Percentiles rank a stretch among this genome's conserved stretches.
phyloP scores from a whole-genome alignment of 805 yeast species.

The Schwanniomyces pseudopolymorphus region DNA sequence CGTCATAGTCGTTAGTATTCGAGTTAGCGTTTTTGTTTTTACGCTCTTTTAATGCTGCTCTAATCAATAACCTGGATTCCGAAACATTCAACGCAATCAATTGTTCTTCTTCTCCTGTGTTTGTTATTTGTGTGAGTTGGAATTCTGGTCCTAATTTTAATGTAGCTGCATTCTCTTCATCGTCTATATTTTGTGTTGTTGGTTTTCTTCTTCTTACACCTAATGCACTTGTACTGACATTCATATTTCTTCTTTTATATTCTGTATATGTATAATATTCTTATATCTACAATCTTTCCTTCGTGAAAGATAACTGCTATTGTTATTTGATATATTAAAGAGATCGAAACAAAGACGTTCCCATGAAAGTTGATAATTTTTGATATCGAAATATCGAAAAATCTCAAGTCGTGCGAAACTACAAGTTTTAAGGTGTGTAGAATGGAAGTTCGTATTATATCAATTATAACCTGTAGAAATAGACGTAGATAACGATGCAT shows the following conservation, averaged over 20 bases:
- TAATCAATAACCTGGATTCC: slow-evolving; percentile 85
- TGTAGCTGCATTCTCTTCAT: slow-evolving; percentile 89
- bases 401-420: not conserved
- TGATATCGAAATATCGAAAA: not conserved
- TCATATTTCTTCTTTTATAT: slow-evolving; percentile 47
- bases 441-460: not conserved
- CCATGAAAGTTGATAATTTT: not conserved
- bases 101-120: slow-evolving; percentile 74
- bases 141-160: slow-evolving; percentile 93
- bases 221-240: slow-evolving; percentile 83
- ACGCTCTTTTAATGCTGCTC: slow-evolving; percentile 80
- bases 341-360: not conserved
- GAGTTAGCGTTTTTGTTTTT: slow-evolving; percentile 33
- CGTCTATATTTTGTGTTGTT: slow-evolving; percentile 60
- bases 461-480: slow-evolving; percentile 1
- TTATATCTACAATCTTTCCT: not conserved
- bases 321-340: not conserved
- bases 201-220: slow-evolving; percentile 77
- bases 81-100: slow-evolving; percentile 83
- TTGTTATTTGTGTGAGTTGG: slow-evolving; percentile 73
- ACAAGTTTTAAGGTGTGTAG: not conserved
- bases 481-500: not conserved
- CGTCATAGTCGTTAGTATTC: slow-evolving; percentile 16
- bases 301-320: not conserved
- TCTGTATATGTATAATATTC: not conserved